Conservation (phyloP, 225 moss, liverwort and hornwort genomes). For the Antitrichia curtipendula region DNA sequence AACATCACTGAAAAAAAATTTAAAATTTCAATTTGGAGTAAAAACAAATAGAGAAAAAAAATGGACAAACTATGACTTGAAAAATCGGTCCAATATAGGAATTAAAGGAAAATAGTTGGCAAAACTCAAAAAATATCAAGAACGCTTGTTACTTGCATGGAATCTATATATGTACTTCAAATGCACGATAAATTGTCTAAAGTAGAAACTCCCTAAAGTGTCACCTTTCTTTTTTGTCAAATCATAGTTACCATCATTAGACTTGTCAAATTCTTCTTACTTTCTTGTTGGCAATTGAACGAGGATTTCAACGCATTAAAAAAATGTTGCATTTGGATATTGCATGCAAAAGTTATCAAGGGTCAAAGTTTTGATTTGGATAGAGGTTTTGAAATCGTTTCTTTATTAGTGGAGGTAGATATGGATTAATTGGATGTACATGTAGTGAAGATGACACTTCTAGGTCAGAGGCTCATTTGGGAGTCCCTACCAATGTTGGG, state of each 20-base stretch:
- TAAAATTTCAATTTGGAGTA: too few species aligned
- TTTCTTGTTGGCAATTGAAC: neutral
- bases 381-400: neutral
- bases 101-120: too few species aligned
- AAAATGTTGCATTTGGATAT: neutral
- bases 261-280: neutral
- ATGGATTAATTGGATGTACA: neutral
- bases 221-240: too few species aligned
- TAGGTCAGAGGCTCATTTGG: rapidly evolving
- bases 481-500: neutral
- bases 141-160: too few species aligned
- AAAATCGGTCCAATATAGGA: too few species aligned
- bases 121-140: too few species aligned
- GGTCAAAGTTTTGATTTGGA: neutral
- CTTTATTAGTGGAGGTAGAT: neutral
- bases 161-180: too few species aligned
- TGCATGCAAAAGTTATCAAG: neutral
- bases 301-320: neutral
- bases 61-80: too few species aligned
- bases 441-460: neutral
- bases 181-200: neutral
- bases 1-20: too few species aligned
- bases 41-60: too few species aligned
- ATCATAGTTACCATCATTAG: neutral
- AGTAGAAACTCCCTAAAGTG: too few species aligned